A percentile compares a stretch with the other conserved stretches of the same genome.
These are phyloP conservation scores for Stenocarpella maydis DNA, from an alignment of 2,329 filamentous ascomycete species.

Conservation along the genomic window DNA sequence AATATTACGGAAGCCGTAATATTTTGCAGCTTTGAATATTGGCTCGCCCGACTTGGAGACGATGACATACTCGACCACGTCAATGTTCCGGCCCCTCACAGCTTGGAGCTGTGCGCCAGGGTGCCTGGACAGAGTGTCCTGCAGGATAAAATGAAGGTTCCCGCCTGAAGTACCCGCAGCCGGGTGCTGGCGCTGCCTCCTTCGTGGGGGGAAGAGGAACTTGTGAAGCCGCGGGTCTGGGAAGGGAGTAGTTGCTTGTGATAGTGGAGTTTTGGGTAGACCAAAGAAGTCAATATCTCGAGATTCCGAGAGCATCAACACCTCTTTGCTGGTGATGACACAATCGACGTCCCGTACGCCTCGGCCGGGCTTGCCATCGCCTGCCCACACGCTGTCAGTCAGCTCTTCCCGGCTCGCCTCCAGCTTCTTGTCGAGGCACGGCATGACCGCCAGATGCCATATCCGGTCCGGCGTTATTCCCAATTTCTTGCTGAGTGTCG, in stretches of 20 bases:
- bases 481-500: slow-evolving; percentile 76
- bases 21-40: slow-evolving; percentile 84
- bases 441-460: slow-evolving; percentile 97
- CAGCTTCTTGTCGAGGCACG: slow-evolving; percentile 98
- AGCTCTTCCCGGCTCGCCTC: slow-evolving; percentile 94
- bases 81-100: slow-evolving; percentile 82
- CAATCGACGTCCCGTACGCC: slow-evolving; percentile 92
- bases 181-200: slow-evolving; percentile 53
- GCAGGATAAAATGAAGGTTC: slow-evolving; percentile 85
- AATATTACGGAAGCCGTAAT: slow-evolving; percentile 98
- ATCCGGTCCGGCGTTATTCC: slow-evolving; percentile 80
- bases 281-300: slow-evolving; percentile 79
- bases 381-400: slow-evolving; percentile 79
- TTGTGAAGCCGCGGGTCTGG: slow-evolving; percentile 74
- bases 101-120: slow-evolving; percentile 76
- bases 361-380: slow-evolving; percentile 54
- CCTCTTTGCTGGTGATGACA: slow-evolving; percentile 95
- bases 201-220: slow-evolving; percentile 75
- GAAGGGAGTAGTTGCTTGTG: slow-evolving; percentile 63
- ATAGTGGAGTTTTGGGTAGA: slow-evolving; percentile 65
- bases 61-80: slow-evolving; percentile 87
- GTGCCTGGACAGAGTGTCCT: slow-evolving; percentile 74
- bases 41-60: slow-evolving; percentile 62
- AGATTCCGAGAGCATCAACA: slow-evolving; percentile 87
- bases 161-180: slow-evolving; percentile 85